A percentile compares a stretch with the other conserved stretches of the same genome.
Evolutionary conservation across 495 filamentous ascomycete genomes (phyloP).

Genomic region (Parathielavia hyrcaniae): DNA sequence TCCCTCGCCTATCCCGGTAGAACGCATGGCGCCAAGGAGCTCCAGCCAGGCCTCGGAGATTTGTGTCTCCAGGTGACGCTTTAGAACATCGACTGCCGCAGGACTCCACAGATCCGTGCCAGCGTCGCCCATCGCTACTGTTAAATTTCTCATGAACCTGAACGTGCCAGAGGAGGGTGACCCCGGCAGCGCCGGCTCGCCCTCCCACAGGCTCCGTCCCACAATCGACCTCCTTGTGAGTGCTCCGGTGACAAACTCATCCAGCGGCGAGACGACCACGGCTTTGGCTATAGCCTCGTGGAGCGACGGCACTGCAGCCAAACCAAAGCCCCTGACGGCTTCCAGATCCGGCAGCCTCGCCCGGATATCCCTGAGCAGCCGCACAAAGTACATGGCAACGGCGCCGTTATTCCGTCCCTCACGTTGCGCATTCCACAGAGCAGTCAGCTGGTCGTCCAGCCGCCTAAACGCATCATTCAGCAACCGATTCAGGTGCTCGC

Average conservation of each 20-base stretch:
- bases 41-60: constrained; percentile 41
- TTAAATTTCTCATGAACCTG: constrained; percentile 61
- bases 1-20: constrained; percentile 11
- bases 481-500: constrained; percentile 52
- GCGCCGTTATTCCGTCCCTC: constrained; percentile 42
- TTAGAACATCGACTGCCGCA: constrained; percentile 57
- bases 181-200: constrained; percentile 65
- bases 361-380: constrained; percentile 68
- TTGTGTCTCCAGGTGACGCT: constrained; percentile 45
- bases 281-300: constrained; percentile 48
- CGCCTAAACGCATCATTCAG: constrained; percentile 51
- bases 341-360: constrained; percentile 53
- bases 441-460: constrained; percentile 52
- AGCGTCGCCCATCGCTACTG: constrained; percentile 56
- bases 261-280: constrained; percentile 34
- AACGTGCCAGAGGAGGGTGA: constrained; percentile 76
- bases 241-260: constrained; percentile 36
- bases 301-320: constrained; percentile 49
- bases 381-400: constrained; percentile 65
- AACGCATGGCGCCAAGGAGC: constrained; percentile 26
- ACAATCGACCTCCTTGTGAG: constrained; percentile 38
- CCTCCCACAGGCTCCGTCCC: constrained; percentile 68
- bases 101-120: constrained; percentile 83
- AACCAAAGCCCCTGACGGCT: constrained; percentile 40
- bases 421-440: constrained; percentile 41